A percentile compares a stretch with the other conserved stretches of the same genome.
Conservation (phyloP, 176 grass and related monocot genomes). For the Typha latifolia region DNA sequence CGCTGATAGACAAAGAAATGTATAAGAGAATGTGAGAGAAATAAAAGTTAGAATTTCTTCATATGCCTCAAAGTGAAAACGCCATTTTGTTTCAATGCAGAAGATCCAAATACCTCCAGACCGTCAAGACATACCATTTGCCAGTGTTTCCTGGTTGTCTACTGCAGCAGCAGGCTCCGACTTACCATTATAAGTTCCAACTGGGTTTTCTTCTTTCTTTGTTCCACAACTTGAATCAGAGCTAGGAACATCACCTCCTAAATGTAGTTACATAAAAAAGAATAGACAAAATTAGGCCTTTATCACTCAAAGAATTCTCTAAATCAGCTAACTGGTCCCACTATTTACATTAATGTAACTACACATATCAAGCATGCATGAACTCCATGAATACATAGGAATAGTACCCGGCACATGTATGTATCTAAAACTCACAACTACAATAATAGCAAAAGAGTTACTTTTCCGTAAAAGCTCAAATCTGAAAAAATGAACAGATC, state of each 20-base stretch:
- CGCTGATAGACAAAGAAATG: no score
- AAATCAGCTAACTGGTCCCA: not conserved
- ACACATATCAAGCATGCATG: not conserved
- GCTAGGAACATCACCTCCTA: not conserved
- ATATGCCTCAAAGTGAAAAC: no score
- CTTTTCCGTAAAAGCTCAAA: not conserved
- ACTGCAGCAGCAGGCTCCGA: not conserved
- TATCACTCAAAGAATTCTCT: no score
- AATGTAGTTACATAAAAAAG: not conserved
- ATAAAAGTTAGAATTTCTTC: no score
- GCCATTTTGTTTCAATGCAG: no score
- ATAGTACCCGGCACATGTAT: no score
- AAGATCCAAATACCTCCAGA: not conserved
- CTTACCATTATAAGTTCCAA: not conserved
- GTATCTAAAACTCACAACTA: not conserved
- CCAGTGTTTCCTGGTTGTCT: not conserved
- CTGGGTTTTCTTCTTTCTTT: not conserved
- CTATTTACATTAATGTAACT: not conserved
- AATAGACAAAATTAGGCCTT: not conserved
- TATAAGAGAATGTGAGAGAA: no score
- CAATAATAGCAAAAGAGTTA: not conserved
- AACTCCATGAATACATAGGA: not conserved
- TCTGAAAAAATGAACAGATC: not conserved
- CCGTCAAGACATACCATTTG: not conserved
- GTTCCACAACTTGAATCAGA: not conserved